A percentile compares a stretch with the other conserved stretches of the same genome.
These are phyloP conservation scores for Aspergillus ostianus DNA, from an alignment of 495 filamentous ascomycete species.

Conservation along the genomic window DNA sequence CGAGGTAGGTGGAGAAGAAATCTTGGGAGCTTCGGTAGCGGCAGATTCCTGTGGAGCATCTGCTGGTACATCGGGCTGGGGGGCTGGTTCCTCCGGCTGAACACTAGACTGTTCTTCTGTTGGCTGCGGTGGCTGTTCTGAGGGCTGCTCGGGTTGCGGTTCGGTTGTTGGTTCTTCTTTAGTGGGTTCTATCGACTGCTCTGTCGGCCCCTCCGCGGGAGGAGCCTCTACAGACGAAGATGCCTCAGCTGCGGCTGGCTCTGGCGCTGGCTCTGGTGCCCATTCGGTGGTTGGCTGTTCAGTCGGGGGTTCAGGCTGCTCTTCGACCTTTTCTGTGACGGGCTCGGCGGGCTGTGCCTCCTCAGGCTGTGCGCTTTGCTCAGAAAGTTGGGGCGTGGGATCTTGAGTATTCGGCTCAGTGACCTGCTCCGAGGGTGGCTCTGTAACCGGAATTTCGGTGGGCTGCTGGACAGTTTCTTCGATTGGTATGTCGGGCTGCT, in stretches of 20 bases:
- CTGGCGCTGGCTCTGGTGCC: constrained; percentile 1
- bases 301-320: constrained; percentile 3
- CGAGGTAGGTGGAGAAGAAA: background rate
- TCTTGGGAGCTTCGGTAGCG: background rate
- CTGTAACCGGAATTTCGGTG: background rate
- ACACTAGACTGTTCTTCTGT: background rate
- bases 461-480: background rate
- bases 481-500: background rate
- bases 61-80: background rate
- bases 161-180: background rate
- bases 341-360: constrained; percentile 6
- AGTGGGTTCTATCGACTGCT: constrained; percentile 1
- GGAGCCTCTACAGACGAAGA: background rate
- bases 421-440: constrained; percentile 3
- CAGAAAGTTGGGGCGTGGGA: background rate
- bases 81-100: constrained; percentile 6
- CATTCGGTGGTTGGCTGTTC: background rate
- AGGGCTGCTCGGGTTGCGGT: constrained; percentile 4
- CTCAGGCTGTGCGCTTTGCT: background rate
- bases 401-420: constrained; percentile 1
- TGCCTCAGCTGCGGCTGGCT: background rate
- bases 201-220: constrained; percentile 2
- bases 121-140: constrained; percentile 3
- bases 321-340: constrained; percentile 3
- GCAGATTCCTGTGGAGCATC: background rate